phyloP scores from a whole-genome alignment of 2,329 filamentous ascomycete genomes.

The Microcera coccophila region DNA sequence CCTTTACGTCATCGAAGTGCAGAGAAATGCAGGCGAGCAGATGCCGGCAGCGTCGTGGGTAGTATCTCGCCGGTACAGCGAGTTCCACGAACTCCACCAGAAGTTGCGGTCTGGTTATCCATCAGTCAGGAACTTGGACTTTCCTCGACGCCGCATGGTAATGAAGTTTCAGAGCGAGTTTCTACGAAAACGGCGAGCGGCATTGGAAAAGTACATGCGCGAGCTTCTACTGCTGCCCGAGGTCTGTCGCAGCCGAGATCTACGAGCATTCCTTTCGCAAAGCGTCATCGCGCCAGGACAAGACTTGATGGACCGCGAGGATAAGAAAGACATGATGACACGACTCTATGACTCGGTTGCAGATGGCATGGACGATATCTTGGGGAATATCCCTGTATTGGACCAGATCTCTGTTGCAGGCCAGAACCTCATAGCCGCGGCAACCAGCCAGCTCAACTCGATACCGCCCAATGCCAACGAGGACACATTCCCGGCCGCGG shows the following conservation, averaged over 20 bases:
- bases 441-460: constrained; percentile 59
- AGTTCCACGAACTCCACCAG: constrained; percentile 94
- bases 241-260: constrained; percentile 87
- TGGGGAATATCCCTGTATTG: constrained; percentile 91
- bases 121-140: constrained; percentile 84
- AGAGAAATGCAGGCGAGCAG: constrained; percentile 84
- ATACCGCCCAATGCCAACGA: constrained; percentile 51
- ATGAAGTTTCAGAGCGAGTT: constrained; percentile 98
- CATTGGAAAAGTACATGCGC: constrained; percentile 79
- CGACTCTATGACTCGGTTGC: constrained; percentile 95
- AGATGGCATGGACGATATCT: constrained; percentile 95
- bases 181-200: constrained; percentile 78
- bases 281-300: constrained; percentile 68
- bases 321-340: constrained; percentile 83
- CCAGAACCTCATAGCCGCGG: constrained; percentile 82
- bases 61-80: constrained; percentile 88
- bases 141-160: constrained; percentile 85
- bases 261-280: constrained; percentile 88
- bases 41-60: constrained; percentile 96
- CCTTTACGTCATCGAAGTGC: constrained; percentile 88
- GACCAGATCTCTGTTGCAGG: constrained; percentile 91
- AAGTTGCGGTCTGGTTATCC: constrained; percentile 79
- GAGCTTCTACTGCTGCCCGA: constrained; percentile 83
- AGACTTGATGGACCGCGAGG: constrained; percentile 54
- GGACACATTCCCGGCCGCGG: constrained; percentile 54